Evolutionary conservation across 345 rosid species (phyloP), one percentile per base, ranked within the genome.

Genomic region (Eucalyptus rudis): DNA sequence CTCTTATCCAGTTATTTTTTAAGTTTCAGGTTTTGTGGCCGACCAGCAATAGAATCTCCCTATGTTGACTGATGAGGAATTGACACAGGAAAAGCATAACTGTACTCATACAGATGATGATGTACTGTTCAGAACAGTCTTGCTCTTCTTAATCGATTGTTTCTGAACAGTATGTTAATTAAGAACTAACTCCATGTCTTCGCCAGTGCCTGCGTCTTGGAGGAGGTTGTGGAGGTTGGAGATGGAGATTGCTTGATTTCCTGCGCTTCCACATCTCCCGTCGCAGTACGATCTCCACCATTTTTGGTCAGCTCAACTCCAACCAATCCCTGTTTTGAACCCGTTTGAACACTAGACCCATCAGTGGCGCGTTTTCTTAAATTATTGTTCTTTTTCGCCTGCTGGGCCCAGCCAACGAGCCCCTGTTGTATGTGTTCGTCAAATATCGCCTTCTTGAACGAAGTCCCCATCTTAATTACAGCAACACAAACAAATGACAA

Each of bases 401-500:
- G 88, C 92, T 68, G 91, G 25, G 96, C 98, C 99, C 99, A 96
- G 14, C 93, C 99, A 14, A 90, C 94, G 6, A 97, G 90, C 24
- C 97, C 96, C 49, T 90, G 91, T 45, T 92, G 97, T 43, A 93
- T 86, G 86, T 96, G 92, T 13, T 97, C 99, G 40, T 95, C 96
- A 88, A 97, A 96, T 90, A 97, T 94, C 44, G 92, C 95, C 86
- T 93, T 94, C 91, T 96, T 95, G 90, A 89, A 96, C 49, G 96
- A 94, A 92, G 94, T 96, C 88, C 99, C 99, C 99, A 97, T 97
- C 99, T 97, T 89, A 89, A 88, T 88, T 66, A 62, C 7, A 86
- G 50, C 62, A 14, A 52, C 43, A 27, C 25, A 44, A 81, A 56
- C 20, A 87, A 47, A 27, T 80, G 17, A 79, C 49, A 43, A 7